Conservation (phyloP, 192 early-diverging fungal species). For the Umbelopsis sp. region DNA sequence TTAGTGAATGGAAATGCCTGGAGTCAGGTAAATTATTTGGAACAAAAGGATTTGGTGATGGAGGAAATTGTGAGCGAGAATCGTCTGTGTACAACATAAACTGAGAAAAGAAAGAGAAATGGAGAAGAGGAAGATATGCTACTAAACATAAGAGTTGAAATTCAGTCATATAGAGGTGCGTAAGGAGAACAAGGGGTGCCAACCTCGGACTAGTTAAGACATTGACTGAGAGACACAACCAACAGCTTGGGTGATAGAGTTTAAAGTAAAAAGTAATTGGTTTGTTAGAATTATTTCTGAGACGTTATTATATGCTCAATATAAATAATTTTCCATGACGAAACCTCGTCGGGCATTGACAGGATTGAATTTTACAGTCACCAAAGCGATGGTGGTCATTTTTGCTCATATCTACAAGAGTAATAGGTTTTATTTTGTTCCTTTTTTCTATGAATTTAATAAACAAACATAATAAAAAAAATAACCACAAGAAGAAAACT, state of each 20-base stretch:
- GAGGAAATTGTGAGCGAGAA: constrained; percentile 11
- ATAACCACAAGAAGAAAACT: too few relatives aligned
- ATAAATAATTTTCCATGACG: constrained; percentile 6
- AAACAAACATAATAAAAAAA: too few relatives aligned
- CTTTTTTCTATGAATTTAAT: too few relatives aligned
- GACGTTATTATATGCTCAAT: not conserved
- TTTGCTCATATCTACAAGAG: not conserved
- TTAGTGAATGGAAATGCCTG: not conserved
- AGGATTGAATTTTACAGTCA: not conserved
- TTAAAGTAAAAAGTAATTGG: not conserved
- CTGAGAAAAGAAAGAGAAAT: constrained; percentile 1
- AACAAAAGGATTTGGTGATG: constrained; percentile 9
- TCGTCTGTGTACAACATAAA: constrained; percentile 13
- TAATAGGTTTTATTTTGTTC: too few relatives aligned
- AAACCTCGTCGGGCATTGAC: not conserved
- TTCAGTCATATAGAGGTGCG: constrained; percentile 15
- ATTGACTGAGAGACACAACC: constrained; percentile 6
- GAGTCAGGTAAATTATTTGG: not conserved
- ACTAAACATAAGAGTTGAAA: constrained; percentile 5
- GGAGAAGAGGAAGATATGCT: constrained; percentile 2
- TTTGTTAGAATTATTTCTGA: not conserved
- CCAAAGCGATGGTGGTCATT: too few relatives aligned
- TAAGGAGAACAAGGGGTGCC: constrained; percentile 20
- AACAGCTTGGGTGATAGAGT: not conserved
- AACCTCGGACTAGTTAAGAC: constrained; percentile 19